A percentile compares a stretch with the other conserved stretches of the same genome.
Evolutionary conservation across 2,329 filamentous ascomycete genomes (phyloP).

Genomic region (Dryadomyces quercivorus): DNA sequence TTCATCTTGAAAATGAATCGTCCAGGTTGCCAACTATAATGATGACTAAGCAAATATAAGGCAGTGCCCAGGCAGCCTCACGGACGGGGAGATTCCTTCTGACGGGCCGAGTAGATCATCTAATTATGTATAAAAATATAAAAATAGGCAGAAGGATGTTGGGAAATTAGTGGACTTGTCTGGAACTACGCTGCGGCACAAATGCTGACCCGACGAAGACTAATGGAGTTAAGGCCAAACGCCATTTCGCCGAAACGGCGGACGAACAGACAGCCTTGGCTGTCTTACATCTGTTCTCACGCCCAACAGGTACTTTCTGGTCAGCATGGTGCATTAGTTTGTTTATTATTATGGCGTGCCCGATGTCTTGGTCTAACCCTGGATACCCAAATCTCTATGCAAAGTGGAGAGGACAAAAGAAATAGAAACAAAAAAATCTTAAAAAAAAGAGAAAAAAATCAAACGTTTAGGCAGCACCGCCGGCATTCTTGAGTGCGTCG

Average conservation of each 20-base stretch:
- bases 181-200: too few species aligned
- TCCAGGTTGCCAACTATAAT: too few species aligned
- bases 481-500: conserved; percentile 7
- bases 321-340: neutral
- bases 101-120: too few species aligned
- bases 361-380: neutral
- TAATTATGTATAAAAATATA: too few species aligned
- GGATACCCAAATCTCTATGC: neutral
- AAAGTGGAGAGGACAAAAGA: neutral
- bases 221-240: neutral
- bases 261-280: neutral
- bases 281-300: too few species aligned
- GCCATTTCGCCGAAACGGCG: neutral
- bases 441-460: neutral
- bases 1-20: too few species aligned
- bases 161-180: too few species aligned
- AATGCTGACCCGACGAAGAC: neutral
- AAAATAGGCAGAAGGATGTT: too few species aligned
- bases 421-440: neutral
- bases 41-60: neutral
- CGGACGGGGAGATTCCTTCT: too few species aligned
- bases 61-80: too few species aligned
- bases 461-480: conserved; percentile 8
- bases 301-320: neutral
- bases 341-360: neutral